These are phyloP conservation scores for Fagus sylvatica DNA, from an alignment of 306 rosid genomes.

Conservation along the genomic window DNA sequence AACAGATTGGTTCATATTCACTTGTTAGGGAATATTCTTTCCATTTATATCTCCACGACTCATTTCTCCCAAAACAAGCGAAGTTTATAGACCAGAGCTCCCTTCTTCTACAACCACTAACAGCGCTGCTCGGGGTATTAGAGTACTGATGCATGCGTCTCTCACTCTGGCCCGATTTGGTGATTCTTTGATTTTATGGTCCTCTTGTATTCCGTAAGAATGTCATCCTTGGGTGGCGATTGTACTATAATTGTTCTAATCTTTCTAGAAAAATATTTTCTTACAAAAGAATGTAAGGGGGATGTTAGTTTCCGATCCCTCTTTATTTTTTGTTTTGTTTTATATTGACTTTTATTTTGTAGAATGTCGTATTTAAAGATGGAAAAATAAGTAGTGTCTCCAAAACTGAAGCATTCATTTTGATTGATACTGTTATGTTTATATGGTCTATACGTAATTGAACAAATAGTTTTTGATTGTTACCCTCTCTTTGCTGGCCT, in stretches of 20 bases:
- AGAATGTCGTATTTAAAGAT: conserved; percentile 43
- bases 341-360: conserved; percentile 42
- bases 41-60: conserved; percentile 20
- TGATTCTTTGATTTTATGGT: conserved; percentile 62
- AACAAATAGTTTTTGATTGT: not conserved
- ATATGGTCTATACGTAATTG: not conserved
- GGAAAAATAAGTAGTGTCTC: conserved; percentile 39
- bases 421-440: not conserved
- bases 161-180: conserved; percentile 35
- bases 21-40: conserved; percentile 33
- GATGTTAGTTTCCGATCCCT: conserved; percentile 28
- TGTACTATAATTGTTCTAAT: conserved; percentile 55
- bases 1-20: conserved; percentile 39
- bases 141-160: conserved; percentile 24
- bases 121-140: conserved; percentile 34
- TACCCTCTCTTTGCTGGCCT: no score
- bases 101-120: conserved; percentile 42
- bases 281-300: conserved; percentile 45
- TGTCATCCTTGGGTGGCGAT: conserved; percentile 46
- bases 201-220: conserved; percentile 39
- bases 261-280: conserved; percentile 34
- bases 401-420: not conserved
- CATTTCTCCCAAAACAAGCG: conserved; percentile 23
- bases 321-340: conserved; percentile 8
- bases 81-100: conserved; percentile 29